Percentiles rank a stretch among this genome's conserved stretches.
Evolutionary conservation across 2,329 filamentous ascomycete genomes (phyloP).

Genomic region (Penicillium sp.): DNA sequence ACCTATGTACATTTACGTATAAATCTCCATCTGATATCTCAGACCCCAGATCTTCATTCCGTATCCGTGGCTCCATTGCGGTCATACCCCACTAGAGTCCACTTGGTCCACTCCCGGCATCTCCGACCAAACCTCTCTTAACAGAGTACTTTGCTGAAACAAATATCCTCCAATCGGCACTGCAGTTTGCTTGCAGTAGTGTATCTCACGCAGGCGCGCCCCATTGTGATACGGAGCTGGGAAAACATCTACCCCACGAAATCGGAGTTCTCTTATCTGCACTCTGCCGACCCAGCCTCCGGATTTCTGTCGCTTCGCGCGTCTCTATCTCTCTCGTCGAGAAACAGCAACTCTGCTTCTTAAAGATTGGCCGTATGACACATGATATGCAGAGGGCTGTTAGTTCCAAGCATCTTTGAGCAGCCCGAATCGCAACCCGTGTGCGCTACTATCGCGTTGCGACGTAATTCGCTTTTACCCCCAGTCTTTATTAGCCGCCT

Average conservation of each 20-base stretch:
- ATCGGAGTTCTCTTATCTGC: conserved; percentile 1
- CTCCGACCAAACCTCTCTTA: neutral
- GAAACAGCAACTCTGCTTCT: neutral
- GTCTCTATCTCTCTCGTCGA: neutral
- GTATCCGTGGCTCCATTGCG: neutral
- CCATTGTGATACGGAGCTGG: neutral
- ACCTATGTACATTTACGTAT: no score
- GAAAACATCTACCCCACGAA: neutral
- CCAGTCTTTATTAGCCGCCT: neutral
- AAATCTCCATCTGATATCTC: neutral
- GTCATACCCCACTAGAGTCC: neutral
- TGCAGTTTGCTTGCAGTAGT: neutral
- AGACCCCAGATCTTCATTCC: conserved; percentile 1
- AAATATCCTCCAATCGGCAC: neutral
- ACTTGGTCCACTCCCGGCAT: neutral
- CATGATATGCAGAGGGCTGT: neutral
- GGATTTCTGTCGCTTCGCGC: neutral
- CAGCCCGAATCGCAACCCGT: neutral
- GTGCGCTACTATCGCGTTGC: neutral
- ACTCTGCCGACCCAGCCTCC: neutral
- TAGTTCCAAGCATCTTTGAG: neutral
- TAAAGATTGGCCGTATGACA: neutral
- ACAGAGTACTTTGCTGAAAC: neutral
- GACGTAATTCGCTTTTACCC: neutral
- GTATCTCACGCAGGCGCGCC: neutral